A percentile compares a stretch with the other conserved stretches of the same genome.
Evolutionary conservation across 352 stramenopile species (phyloP).

Genomic region (Pythium phragmiticola): DNA sequence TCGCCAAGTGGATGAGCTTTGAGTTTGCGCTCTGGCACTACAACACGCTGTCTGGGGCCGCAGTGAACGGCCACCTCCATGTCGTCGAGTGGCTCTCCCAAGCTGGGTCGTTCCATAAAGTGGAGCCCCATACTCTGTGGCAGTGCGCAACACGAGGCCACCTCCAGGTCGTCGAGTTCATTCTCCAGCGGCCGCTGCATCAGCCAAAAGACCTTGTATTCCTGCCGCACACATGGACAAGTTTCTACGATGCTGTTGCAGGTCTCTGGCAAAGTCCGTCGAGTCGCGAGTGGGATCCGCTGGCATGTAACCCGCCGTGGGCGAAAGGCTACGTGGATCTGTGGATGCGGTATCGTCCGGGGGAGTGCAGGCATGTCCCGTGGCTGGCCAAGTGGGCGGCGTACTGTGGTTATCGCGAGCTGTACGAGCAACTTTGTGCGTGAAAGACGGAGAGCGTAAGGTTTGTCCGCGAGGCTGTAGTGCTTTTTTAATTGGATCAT

Average conservation of each 20-base stretch:
- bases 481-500: no score
- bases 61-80: slow-evolving; percentile 12
- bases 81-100: slow-evolving; percentile 19
- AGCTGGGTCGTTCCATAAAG: slow-evolving; percentile 16
- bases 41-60: slow-evolving; percentile 10
- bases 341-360: slow-evolving; percentile 10
- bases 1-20: slow-evolving; percentile 28
- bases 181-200: slow-evolving; percentile 10
- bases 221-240: slow-evolving; percentile 8
- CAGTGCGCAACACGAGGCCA: slow-evolving; percentile 14
- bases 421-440: neutral
- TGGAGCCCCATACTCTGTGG: slow-evolving; percentile 15
- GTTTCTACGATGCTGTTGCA: slow-evolving; percentile 9
- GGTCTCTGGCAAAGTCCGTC: neutral
- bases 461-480: neutral
- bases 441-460: neutral
- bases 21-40: slow-evolving; percentile 23
- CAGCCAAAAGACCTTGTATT: slow-evolving; percentile 14
- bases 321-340: slow-evolving; percentile 11
- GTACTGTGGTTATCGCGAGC: neutral
- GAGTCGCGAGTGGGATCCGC: slow-evolving; percentile 3
- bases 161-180: slow-evolving; percentile 17
- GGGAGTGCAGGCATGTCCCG: neutral
- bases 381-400: slow-evolving; percentile 14
- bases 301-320: slow-evolving; percentile 12